Conservation (phyloP, 441 rosid species). For the Gossypium laxum region DNA sequence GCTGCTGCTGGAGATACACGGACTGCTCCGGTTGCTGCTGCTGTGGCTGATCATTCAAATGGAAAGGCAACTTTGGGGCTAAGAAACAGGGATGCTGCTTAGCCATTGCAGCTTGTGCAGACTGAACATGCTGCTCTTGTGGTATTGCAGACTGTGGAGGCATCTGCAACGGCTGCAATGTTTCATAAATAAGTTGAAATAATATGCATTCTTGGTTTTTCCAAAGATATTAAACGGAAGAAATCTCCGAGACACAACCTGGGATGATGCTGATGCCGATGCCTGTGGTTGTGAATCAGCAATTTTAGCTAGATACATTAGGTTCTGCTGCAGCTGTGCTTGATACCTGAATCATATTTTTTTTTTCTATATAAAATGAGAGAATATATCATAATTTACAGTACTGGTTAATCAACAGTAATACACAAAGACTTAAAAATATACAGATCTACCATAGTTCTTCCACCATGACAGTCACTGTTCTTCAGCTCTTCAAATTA, state of each 20-base stretch:
- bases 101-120: slow-evolving; percentile 20
- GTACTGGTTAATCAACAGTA: not conserved
- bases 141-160: slow-evolving; percentile 13
- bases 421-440: not conserved
- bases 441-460: not conserved
- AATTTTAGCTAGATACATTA: slow-evolving; percentile 19
- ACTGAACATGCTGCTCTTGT: slow-evolving; percentile 22
- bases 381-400: not conserved
- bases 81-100: slow-evolving; percentile 19
- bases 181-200: not conserved
- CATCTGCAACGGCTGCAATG: slow-evolving; percentile 16
- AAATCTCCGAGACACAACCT: not conserved
- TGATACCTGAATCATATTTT: slow-evolving; percentile 16
- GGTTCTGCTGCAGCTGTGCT: slow-evolving; percentile 21
- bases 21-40: slow-evolving; percentile 11
- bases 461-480: not conserved
- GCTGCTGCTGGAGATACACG: slow-evolving; percentile 24
- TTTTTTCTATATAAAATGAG: not conserved
- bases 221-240: not conserved
- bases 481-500: not conserved
- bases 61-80: slow-evolving; percentile 16
- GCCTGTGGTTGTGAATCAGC: slow-evolving; percentile 19
- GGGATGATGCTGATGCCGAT: slow-evolving; percentile 2
- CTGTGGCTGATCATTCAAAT: slow-evolving; percentile 3
- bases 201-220: not conserved